Evolutionary conservation across 2,329 filamentous ascomycete genomes (phyloP).

Genomic region (Acarospora socialis): DNA sequence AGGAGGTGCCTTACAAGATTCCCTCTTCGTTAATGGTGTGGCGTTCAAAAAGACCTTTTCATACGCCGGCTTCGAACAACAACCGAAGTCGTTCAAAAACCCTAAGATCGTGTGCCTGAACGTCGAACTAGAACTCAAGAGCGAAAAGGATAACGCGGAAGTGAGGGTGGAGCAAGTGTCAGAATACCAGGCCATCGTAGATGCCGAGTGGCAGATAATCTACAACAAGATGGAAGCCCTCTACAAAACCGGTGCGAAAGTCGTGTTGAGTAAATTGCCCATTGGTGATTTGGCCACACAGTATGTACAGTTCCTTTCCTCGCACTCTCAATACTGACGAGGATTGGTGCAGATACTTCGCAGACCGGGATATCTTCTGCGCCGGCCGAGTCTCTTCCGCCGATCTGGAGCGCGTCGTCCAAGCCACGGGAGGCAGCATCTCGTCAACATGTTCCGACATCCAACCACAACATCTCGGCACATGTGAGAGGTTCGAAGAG

Average conservation of each 20-base stretch:
- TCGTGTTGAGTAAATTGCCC: conserved; percentile 90
- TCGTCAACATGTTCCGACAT: conserved; percentile 98
- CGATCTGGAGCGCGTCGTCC: conserved; percentile 90
- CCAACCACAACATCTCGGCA: conserved; percentile 72
- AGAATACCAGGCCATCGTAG: conserved; percentile 97
- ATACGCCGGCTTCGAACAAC: conserved; percentile 97
- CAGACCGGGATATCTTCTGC: conserved; percentile 96
- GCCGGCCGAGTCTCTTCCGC: conserved; percentile 82
- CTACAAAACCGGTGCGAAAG: conserved; percentile 87
- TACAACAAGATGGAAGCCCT: conserved; percentile 97
- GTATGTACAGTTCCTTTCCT: conserved; percentile 24
- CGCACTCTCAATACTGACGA: conserved; percentile 4
- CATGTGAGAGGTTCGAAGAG: conserved; percentile 84
- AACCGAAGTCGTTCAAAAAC: conserved; percentile 87
- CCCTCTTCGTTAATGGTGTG: conserved; percentile 91
- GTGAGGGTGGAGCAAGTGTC: conserved; percentile 96
- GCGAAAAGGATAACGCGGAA: conserved; percentile 98
- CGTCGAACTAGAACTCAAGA: conserved; percentile 95
- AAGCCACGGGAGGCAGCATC: conserved; percentile 80
- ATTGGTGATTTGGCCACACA: conserved; percentile 97
- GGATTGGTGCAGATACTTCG: conserved; percentile 51
- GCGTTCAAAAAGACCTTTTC: conserved; percentile 99
- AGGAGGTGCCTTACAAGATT: conserved; percentile 89
- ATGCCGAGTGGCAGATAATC: conserved; percentile 99
- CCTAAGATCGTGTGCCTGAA: conserved; percentile 96